These are phyloP conservation scores for Lachnellula hyalina DNA, from an alignment of 2,329 filamentous ascomycete genomes.

Conservation along the genomic window DNA sequence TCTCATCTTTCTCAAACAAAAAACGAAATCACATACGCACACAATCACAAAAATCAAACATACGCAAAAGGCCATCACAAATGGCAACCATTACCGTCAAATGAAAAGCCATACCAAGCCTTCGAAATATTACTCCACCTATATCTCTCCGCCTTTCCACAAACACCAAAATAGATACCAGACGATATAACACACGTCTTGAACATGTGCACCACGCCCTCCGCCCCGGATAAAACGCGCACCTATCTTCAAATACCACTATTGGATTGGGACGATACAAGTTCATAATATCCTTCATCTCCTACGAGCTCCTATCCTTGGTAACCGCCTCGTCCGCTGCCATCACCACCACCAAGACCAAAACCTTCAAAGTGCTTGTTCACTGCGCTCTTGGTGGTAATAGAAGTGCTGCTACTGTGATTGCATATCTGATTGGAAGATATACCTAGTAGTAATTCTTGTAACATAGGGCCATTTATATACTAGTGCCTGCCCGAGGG, in stretches of 20 bases:
- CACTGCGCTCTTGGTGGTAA: slow-evolving; percentile 6
- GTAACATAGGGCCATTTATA: no score
- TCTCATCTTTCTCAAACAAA: no score
- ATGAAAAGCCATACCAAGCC: background rate
- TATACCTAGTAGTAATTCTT: no score
- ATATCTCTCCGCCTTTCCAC: background rate
- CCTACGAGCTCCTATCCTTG: background rate
- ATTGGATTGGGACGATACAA: background rate
- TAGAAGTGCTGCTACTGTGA: slow-evolving; percentile 4
- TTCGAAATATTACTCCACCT: background rate
- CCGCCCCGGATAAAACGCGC: background rate
- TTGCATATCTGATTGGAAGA: slow-evolving; percentile 7
- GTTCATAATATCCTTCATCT: background rate
- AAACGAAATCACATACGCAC: no score
- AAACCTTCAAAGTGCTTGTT: background rate
- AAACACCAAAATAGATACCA: background rate
- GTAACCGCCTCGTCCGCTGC: no score
- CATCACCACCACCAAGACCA: background rate
- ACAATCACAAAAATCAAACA: no score
- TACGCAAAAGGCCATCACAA: no score
- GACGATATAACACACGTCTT: background rate
- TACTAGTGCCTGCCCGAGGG: no score
- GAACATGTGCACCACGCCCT: background rate
- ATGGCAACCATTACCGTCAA: background rate
- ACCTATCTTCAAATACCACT: background rate